phyloP scores from a whole-genome alignment of 768 basidiomycete species.

The Hypholoma sublateritium region DNA sequence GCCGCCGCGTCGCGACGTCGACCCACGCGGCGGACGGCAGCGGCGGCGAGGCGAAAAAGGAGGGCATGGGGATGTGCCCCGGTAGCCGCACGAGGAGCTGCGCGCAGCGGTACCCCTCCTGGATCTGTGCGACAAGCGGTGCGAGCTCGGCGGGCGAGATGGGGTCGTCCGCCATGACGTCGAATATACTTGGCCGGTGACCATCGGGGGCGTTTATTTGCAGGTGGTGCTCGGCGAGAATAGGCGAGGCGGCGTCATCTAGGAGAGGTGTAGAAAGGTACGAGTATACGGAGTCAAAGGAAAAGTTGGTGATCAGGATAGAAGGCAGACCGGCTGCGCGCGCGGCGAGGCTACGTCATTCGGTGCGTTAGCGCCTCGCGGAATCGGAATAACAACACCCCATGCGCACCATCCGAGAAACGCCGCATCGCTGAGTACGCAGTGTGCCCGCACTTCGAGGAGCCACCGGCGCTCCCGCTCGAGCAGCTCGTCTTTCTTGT shows the following conservation, averaged over 20 bases:
- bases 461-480: constrained; percentile 62
- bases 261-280: constrained; percentile 62
- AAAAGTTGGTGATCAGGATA: constrained; percentile 77
- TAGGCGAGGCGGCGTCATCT: constrained; percentile 32
- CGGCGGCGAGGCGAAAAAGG: constrained; percentile 51
- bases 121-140: constrained; percentile 65
- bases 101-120: constrained; percentile 66
- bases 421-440: constrained; percentile 75
- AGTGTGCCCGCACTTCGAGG: constrained; percentile 44
- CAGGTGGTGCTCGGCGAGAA: constrained; percentile 7
- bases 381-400: not conserved
- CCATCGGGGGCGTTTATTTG: constrained; percentile 7
- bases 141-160: constrained; percentile 46
- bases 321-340: constrained; percentile 64
- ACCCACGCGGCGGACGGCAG: constrained; percentile 71
- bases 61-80: constrained; percentile 75
- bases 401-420: constrained; percentile 70
- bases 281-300: constrained; percentile 82
- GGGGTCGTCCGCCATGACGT: constrained; percentile 51
- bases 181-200: constrained; percentile 17
- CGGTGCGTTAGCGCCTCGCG: not conserved
- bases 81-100: constrained; percentile 71
- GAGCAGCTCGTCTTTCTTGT: constrained; percentile 52
- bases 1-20: constrained; percentile 42
- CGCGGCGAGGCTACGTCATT: constrained; percentile 57